Evolutionary conservation across 768 basidiomycete species (phyloP).

Genomic region (Chalciporus sphaerocephalus): DNA sequence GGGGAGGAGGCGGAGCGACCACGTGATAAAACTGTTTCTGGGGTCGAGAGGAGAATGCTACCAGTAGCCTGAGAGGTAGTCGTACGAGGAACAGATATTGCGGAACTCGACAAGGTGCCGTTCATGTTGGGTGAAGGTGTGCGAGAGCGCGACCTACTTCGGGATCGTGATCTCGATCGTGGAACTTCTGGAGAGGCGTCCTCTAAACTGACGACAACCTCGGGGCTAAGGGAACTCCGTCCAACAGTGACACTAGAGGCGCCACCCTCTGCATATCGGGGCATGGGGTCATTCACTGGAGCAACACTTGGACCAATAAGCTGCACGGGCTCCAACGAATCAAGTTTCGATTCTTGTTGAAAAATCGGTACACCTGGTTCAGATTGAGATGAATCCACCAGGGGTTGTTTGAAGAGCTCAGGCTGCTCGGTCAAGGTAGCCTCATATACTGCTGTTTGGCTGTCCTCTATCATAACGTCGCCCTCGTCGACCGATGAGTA

Average conservation of each 20-base stretch:
- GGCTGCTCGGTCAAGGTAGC: conserved; percentile 5
- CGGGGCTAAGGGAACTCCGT: conserved; percentile 18
- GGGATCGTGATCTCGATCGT: conserved; percentile 32
- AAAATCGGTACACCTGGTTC: background rate
- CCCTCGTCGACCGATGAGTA: conserved; percentile 15
- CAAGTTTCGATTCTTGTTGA: conserved; percentile 2
- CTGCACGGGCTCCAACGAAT: conserved; percentile 16
- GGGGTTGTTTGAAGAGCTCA: conserved; percentile 14
- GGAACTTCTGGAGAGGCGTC: conserved; percentile 31
- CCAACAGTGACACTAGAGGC: conserved; percentile 16
- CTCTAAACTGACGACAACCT: conserved; percentile 35
- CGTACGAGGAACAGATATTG: conserved; percentile 9
- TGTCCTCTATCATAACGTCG: conserved; percentile 22
- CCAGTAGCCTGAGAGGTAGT: conserved; percentile 14
- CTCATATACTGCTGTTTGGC: conserved; percentile 18
- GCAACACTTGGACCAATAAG: conserved; percentile 18
- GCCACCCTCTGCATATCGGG: conserved; percentile 16
- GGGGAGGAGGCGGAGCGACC: conserved; percentile 34
- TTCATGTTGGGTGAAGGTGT: conserved; percentile 41
- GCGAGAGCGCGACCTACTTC: conserved; percentile 39
- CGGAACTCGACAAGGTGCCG: conserved; percentile 6
- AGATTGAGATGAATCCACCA: conserved; percentile 5
- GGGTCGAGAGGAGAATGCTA: conserved; percentile 24
- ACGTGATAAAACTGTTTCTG: conserved; percentile 17
- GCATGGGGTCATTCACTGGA: conserved; percentile 10